Evolutionary conservation across 805 yeast species (phyloP).

Genomic region (Priceomyces melissophilus): DNA sequence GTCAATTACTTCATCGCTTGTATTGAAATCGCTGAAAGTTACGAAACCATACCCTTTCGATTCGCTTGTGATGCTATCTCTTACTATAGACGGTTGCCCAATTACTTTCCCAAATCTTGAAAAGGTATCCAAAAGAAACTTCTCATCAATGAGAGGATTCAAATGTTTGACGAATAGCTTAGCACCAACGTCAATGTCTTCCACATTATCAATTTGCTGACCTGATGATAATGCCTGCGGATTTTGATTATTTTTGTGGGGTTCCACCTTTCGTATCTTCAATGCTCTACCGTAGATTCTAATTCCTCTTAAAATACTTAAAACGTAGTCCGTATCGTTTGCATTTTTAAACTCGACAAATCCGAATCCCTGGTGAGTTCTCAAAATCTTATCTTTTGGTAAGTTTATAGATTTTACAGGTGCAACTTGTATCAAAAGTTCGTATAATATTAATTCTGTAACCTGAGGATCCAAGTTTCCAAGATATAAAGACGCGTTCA

Average conservation of each 20-base stretch:
- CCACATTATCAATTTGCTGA: conserved; percentile 11
- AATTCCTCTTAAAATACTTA: conserved; percentile 56
- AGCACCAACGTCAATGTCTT: conserved; percentile 48
- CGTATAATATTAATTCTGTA: conserved; percentile 69
- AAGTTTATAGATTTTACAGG: conserved; percentile 68
- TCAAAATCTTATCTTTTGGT: conserved; percentile 74
- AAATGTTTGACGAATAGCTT: conserved; percentile 55
- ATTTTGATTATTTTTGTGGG: conserved; percentile 7
- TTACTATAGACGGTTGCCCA: conserved; percentile 46
- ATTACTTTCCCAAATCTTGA: conserved; percentile 63
- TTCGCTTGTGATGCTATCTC: conserved; percentile 44
- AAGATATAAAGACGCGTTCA: conserved; percentile 65
- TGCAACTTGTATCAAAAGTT: conserved; percentile 79
- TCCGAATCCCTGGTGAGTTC: conserved; percentile 81
- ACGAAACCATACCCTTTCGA: conserved; percentile 68
- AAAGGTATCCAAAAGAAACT: conserved; percentile 54
- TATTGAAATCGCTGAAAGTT: conserved; percentile 58
- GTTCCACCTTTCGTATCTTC: conserved; percentile 52
- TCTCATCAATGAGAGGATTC: conserved; percentile 62
- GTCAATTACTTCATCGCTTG: conserved; percentile 68
- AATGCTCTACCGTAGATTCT: conserved; percentile 59
- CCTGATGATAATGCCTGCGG: conserved; percentile 10
- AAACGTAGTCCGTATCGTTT: conserved; percentile 69
- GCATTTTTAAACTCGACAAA: conserved; percentile 67
- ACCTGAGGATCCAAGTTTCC: conserved; percentile 81